Evolutionary conservation across 2,329 filamentous ascomycete genomes (phyloP), one percentile per base, ranked within the genome.

Genomic region (Metarhizium rileyi): DNA sequence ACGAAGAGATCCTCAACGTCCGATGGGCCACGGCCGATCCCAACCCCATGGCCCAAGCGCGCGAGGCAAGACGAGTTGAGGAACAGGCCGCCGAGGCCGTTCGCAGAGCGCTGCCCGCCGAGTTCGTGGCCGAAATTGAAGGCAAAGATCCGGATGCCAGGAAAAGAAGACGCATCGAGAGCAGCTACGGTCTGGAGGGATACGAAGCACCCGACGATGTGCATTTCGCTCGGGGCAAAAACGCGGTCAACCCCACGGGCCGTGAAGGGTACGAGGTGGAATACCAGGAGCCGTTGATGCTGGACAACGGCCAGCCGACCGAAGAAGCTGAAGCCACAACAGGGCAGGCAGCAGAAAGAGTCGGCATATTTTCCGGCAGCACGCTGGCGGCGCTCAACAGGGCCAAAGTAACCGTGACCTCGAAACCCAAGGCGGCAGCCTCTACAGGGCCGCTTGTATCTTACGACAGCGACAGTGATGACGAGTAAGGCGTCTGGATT

Each of bases 71-170:
- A 36, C 78, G 85, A 38, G 85, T 98, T 52, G 93, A 98, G 64
- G 93, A 98, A 63, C 93, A 98, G 66, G 93, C 93, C 2, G 93
- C 93, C 0, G 93, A 96, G 61, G 94, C 93, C 1, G 89, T 98
- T 50, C 76, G 93, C 18, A 77, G 86, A 56, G 91, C 93, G 0
- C 72, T 98, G 4, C 93, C 93, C 0, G 89, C 86, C 0, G 88
- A 90, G 26, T 97, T 93, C 56, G 84, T 98, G 0, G 89, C 90
- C 0, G 90, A 98, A 71, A 84, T 98, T 44, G 93, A 98, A 66
- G 93, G 93, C 16, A 81, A 87, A 46, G 89, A 95, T 56, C 87
- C 87, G 0, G 88, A 90, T 59, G 86, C 90, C 38, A 78, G 83
- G 62, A 97, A 96, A 72, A 77, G 90, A 60, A 81, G 91, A 66